Base-by-base conservation (phyloP, 2,329 filamentous ascomycete genomes). In the Chaetomium olivaceum region DNA sequence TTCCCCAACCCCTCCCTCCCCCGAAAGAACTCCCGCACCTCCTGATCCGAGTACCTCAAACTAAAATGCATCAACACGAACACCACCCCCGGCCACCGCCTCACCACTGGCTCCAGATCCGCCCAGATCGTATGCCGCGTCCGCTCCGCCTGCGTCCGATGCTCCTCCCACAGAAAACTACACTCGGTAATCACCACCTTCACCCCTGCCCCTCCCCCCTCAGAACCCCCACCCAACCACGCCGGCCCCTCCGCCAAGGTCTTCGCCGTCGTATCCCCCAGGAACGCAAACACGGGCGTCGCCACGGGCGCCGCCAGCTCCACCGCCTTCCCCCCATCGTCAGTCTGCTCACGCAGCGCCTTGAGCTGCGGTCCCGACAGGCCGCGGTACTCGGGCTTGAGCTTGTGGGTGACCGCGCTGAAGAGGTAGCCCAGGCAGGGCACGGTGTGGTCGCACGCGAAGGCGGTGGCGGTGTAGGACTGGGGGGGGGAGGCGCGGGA, bases 51-150 rank as follows among this genome's bases (percentile, higher is more conserved):
- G 64, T 83, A 82, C 33, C 81, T 71, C 72, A 82, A 66, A 65
- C 80, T 83, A 64, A 83, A 83, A 69, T 83, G 81, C 69, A 73
- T 82, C 55, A 83, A 65, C 29, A 83, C 76, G 71, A 82, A 83
- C 4, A 75, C 80, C 9, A 80, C 82, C 51, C 62, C 62, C 0
- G 77, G 76, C 77, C 79, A 82, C 63, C 73, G 76, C 31, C 80
- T 72, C 23, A 83, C 74, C 4, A 83, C 78, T 19, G 71, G 73
- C 68, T 82, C 81, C 54, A 83, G 69, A 51, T 83, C 81, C 16
- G 68, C 68, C 81, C 81, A 83, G 29, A 77, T 71, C 0, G 81
- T 83, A 66, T 83, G 81, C 70, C 81, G 81, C 5, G 81, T 83
- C 73, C 77, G 78, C 11, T 73, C 75, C 1, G 81, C 80, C 73